Base-by-base conservation (phyloP, 2,329 filamentous ascomycete genomes). In the Stachybotrys elegans region DNA sequence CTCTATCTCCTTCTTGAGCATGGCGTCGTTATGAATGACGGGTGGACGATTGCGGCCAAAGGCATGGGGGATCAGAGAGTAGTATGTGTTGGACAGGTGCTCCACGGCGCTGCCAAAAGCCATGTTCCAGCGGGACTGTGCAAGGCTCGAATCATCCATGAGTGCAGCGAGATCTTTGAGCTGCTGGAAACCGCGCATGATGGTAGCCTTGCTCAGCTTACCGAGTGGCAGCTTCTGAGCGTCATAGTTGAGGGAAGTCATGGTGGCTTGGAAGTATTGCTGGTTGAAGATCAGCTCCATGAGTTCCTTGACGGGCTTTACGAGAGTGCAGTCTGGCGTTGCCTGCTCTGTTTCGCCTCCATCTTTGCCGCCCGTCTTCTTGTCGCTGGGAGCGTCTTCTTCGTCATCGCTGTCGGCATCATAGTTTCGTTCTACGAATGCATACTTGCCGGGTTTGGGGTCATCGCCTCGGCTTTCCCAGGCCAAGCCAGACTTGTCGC, bases 221-320 rank as follows among this genome's bases (percentile, higher is more conserved):
- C 89, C 90, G 2, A 95, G 70, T 0, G 89, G 89, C 32, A 95
- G 70, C 62, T 94, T 94, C 50, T 84, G 73, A 9, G 77, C 72
- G 52, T 89, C 83, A 53, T 89, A 89, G 51, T 86, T 86, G 51
- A 88, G 70, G 2, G 76, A 70, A 2, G 65, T 60, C 81, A 88
- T 86, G 27, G 80, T 78, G 17, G 75, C 74, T 19, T 78, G 71
- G 62, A 94, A 89, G 58, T 84, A 83, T 19, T 82, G 61, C 45
- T 80, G 75, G 61, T 94, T 91, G 72, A 95, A 95, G 48, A 95
- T 94, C 51, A 95, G 78, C 47, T 82, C 69, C 74, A 94, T 83
- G 17, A 95, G 68, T 8, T 79, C 67, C 57, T 89, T 82, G 4
- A 88, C 71, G 0, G 81, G 71, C 12, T 66, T 60, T 0, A 73